Conservation (phyloP, 2,329 filamentous ascomycete species). For the Dichotomopilus funicola region DNA sequence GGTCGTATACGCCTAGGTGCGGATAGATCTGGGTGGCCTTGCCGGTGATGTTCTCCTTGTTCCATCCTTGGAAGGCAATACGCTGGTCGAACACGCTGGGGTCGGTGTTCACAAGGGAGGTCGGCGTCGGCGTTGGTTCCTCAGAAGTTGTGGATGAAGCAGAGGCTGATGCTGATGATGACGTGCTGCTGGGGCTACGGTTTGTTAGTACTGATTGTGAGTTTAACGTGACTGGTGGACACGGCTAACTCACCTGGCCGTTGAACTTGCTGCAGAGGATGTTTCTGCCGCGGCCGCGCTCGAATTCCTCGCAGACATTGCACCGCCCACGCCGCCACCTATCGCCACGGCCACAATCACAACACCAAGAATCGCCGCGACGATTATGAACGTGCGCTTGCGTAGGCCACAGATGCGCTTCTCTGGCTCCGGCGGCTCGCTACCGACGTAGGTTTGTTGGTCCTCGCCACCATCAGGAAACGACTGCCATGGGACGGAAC, state of each 20-base stretch:
- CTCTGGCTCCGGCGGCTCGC: constrained; percentile 6
- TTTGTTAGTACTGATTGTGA: neutral
- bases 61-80: constrained; percentile 31
- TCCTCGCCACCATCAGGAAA: constrained; percentile 7
- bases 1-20: constrained; percentile 24
- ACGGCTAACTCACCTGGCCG: neutral
- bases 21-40: constrained; percentile 20
- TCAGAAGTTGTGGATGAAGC: constrained; percentile 2
- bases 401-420: constrained; percentile 21
- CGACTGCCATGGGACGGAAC: constrained; percentile 19
- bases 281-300: neutral
- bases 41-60: constrained; percentile 23
- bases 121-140: constrained; percentile 3
- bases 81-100: constrained; percentile 1
- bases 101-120: constrained; percentile 21
- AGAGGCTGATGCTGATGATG: neutral
- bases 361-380: constrained; percentile 13
- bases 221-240: neutral
- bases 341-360: constrained; percentile 21
- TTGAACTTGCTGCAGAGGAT: neutral
- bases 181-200: neutral
- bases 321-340: constrained; percentile 23
- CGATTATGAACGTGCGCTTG: constrained; percentile 20
- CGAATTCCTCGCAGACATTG: constrained; percentile 5
- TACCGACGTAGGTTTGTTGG: constrained; percentile 1